Evolutionary conservation across 2,329 filamentous ascomycete species (phyloP), one percentile per base, ranked within the genome.

Genomic region (Clarireedia homoeocarpa): DNA sequence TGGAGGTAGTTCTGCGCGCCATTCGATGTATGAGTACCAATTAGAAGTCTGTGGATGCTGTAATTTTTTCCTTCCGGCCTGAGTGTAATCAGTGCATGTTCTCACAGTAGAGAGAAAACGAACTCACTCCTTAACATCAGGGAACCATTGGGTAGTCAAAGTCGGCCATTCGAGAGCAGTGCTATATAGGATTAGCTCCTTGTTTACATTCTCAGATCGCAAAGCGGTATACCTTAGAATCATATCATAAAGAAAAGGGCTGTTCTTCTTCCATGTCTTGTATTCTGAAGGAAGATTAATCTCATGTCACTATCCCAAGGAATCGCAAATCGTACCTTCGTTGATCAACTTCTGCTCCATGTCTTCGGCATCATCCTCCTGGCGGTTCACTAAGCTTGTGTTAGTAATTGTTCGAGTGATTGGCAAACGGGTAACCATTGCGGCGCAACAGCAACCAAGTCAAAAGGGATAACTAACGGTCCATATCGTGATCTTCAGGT

Each of bases 191-290:
- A 24, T 67, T 30, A 66, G 61, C 24, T 49, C 36, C 62, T 34
- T 34, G 30, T 34, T 34, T 9, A 34, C 9, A 12, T 34, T 34
- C 10, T 34, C 9, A 3, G 30, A 34, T 36, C 12, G 46, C 17
- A 55, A 54, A 17, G n/a, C 27, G 23, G 10, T 62, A 63, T 72
- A 85, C 84, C 85, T 91, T 61, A 97, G 80, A 63, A 99, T 94
- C 84, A 96, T 89, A 71, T 99, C 94, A 72, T 99, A 99, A 66
- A 99, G 86, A 70, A 97, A 97, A 3, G 94, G 91, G 62, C 89
- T 90, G 74, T 99, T 99, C 79, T 99, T 99, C 80, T 99, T 99
- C 94, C 94, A 99, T 63, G 92, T 96, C 73, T 99, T 99, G 82
- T 99, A 99, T 72, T 99, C 94, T 91, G 24, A 20, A 20, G 44